Evolutionary conservation across 148 eudicot genomes (phyloP), one percentile per base, ranked within the genome.

Genomic region (Rhododendron molle): DNA sequence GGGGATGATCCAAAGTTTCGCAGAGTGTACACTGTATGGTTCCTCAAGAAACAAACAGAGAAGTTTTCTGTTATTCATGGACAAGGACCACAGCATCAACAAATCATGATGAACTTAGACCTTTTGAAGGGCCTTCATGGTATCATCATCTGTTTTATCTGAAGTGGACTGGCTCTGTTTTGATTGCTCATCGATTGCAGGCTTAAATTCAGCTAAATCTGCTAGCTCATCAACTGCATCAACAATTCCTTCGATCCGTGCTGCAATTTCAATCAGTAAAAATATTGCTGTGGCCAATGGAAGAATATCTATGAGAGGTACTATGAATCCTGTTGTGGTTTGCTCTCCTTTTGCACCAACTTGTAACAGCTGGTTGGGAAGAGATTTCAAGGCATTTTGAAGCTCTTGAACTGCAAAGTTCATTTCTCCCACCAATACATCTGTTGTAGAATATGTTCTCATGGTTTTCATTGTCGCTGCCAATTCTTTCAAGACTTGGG

Each of bases 211-310:
- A 11, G 99, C 96, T 76, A 90, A 85, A 23, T 84, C 86, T 44
- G 96, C 91, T 76, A 95, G 89, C 80, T 86, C 90, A 38, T 93
- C 83, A 1, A 90, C 94, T 16, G 91, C 90, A 38, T 93, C 83
- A 1, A 90, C 94, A 21, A 91, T 89, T 60, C 90, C 92, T 87
- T 93, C 95, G 7, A 92, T 85, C 90, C 98, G 92, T 60, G 86
- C 89, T 16, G 91, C 93, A 76, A 91, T 88, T 91, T 95, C 97
- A 1, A 93, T 88, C 92, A 95, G 81, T 88, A 95, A 88, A 44
- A 93, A 89, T 10, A 91, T 92, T 30, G 92, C 13, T 83, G 97
- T 91, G 44, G 93, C 96, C 44, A 96, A 26, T 13, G 97, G 95
- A 87, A 96, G 87, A 80, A 94, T 85, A 73, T 92, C 94, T 83